Evolutionary conservation across 2,329 filamentous ascomycete species (phyloP).

Genomic region (Pestalotiopsis sp.): DNA sequence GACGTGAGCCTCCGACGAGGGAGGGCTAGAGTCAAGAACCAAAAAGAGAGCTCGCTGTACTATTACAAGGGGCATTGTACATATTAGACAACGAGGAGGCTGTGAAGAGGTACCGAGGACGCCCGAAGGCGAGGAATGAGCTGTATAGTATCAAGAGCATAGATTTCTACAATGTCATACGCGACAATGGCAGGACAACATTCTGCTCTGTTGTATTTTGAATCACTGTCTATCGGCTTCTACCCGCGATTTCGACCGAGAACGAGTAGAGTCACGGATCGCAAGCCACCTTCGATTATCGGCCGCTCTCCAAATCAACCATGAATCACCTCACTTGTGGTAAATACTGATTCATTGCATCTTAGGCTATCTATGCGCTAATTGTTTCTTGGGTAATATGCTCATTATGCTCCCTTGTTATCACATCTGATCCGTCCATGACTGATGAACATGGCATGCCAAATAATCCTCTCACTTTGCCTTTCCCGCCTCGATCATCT

Average conservation of each 20-base stretch:
- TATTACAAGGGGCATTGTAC: not conserved
- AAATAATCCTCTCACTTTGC: constrained; percentile 11
- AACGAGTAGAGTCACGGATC: no score
- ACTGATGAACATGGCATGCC: not conserved
- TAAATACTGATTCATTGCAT: not conserved
- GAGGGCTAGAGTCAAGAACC: not conserved
- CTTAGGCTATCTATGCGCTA: not conserved
- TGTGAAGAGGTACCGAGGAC: not conserved
- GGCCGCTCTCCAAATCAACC: no score
- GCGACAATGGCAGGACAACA: not conserved
- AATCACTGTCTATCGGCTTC: not conserved
- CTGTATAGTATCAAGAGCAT: not conserved
- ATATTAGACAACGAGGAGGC: not conserved
- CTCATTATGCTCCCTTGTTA: not conserved
- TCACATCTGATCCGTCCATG: not conserved
- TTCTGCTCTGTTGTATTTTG: not conserved
- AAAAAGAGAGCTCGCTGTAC: not conserved
- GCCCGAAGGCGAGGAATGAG: not conserved
- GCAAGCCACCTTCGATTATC: no score
- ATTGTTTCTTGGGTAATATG: not conserved
- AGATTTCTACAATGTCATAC: constrained; percentile 1
- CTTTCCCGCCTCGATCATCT: constrained; percentile 30
- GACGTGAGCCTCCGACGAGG: not conserved
- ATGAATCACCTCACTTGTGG: no score
- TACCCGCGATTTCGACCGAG: no score